phyloP scores from a whole-genome alignment of 371 early-diverging fungal genomes.

The Apophysomyces variabilis region DNA sequence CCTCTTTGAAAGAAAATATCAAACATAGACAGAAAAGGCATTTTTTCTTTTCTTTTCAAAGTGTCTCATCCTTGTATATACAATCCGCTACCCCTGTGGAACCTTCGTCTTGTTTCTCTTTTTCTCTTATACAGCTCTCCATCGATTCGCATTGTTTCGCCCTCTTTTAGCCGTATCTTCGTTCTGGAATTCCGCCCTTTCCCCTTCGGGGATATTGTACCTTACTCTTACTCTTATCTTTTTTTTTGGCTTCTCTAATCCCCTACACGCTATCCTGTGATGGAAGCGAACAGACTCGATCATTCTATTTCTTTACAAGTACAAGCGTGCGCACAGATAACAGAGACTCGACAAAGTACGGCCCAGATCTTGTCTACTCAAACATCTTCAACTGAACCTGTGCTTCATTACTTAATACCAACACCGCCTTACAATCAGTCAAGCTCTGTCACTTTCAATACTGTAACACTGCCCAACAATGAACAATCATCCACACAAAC shows the following conservation, averaged over 20 bases:
- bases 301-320: constrained; percentile 6
- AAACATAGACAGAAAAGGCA: neutral
- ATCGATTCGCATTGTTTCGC: constrained; percentile 5
- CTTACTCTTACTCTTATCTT: constrained; percentile 1
- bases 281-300: neutral
- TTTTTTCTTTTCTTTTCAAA: neutral
- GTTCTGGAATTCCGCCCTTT: neutral
- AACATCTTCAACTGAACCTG: neutral
- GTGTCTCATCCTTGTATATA: too few relatives aligned
- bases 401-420: constrained; percentile 4
- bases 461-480: neutral
- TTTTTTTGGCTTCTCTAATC: neutral
- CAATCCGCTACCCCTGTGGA: too few relatives aligned
- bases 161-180: neutral
- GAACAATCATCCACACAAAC: neutral
- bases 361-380: neutral
- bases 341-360: neutral
- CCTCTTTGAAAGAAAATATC: neutral
- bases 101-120: neutral
- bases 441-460: neutral
- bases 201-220: constrained; percentile 9
- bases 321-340: constrained; percentile 2
- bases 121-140: neutral
- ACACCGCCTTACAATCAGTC: neutral
- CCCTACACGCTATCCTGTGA: constrained; percentile 1